Evolutionary conservation across 768 basidiomycete genomes (phyloP).

Genomic region (Boletus sp.): DNA sequence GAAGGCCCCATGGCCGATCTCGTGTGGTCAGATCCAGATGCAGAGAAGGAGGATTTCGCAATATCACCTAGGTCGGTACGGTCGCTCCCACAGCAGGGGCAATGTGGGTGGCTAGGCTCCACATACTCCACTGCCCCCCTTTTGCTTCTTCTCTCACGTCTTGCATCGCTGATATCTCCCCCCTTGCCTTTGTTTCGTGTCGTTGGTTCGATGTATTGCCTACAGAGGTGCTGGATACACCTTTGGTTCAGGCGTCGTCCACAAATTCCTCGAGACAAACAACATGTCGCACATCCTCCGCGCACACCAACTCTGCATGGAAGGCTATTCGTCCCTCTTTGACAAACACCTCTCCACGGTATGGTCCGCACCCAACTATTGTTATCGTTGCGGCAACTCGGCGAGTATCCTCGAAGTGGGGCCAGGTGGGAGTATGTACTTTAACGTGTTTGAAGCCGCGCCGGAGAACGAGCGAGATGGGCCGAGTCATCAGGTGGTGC

Average conservation of each 20-base stretch:
- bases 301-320: constrained; percentile 99
- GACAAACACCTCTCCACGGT: constrained; percentile 95
- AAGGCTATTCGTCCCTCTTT: constrained; percentile 96
- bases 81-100: constrained; percentile 9
- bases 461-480: constrained; percentile 97
- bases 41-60: constrained; percentile 98
- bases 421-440: constrained; percentile 82
- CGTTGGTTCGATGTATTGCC: not conserved
- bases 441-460: constrained; percentile 98
- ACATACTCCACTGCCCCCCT: constrained; percentile 7
- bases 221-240: constrained; percentile 95
- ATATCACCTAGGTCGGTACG: constrained; percentile 86
- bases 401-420: constrained; percentile 96
- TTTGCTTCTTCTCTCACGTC: constrained; percentile 10
- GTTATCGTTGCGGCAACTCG: constrained; percentile 96
- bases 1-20: constrained; percentile 99
- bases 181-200: constrained; percentile 7
- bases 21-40: constrained; percentile 99
- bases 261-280: constrained; percentile 95
- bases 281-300: constrained; percentile 96
- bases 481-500: constrained; percentile 71
- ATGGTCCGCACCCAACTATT: constrained; percentile 99
- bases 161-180: constrained; percentile 5
- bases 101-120: constrained; percentile 8
- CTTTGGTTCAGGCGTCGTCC: constrained; percentile 95